Conservation (phyloP, 345 rosid genomes). For the Pistacia integerrima region DNA sequence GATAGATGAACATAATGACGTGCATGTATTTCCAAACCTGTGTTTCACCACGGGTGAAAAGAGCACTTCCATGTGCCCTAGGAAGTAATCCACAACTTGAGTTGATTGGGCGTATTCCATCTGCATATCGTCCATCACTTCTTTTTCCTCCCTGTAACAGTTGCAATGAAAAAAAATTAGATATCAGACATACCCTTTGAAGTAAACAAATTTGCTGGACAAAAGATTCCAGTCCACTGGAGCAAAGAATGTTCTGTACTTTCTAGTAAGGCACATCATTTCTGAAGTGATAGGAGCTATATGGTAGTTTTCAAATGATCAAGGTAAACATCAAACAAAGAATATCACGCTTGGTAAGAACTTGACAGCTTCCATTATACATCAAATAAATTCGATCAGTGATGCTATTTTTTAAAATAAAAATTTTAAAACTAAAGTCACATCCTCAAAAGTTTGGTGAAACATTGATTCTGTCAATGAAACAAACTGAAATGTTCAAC, state of each 20-base stretch:
- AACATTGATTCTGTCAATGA: not conserved
- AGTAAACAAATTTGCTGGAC: constrained; percentile 17
- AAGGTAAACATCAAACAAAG: constrained; percentile 3
- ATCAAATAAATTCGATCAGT: not conserved
- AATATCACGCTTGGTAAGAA: not conserved
- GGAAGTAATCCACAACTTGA: constrained; percentile 93
- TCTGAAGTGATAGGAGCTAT: constrained; percentile 3
- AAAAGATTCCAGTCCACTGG: not conserved
- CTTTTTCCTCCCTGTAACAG: constrained; percentile 82
- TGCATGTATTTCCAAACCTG: constrained; percentile 51
- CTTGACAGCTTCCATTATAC: not conserved
- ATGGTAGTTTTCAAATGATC: not conserved
- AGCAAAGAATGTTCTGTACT: not conserved
- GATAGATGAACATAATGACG: too few relatives aligned
- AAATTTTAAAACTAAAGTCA: not conserved
- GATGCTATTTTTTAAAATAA: not conserved
- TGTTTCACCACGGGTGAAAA: constrained; percentile 99
- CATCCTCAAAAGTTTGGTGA: not conserved
- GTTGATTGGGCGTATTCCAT: constrained; percentile 83
- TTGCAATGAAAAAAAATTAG: constrained; percentile 17
- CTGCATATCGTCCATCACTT: constrained; percentile 88
- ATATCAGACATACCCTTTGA: not conserved
- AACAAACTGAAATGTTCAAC: constrained; percentile 2
- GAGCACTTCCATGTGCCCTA: constrained; percentile 97
- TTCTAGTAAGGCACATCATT: not conserved